These are phyloP conservation scores for Capronia epimyces DNA, from an alignment of 2,329 filamentous ascomycete species.

Conservation along the genomic window DNA sequence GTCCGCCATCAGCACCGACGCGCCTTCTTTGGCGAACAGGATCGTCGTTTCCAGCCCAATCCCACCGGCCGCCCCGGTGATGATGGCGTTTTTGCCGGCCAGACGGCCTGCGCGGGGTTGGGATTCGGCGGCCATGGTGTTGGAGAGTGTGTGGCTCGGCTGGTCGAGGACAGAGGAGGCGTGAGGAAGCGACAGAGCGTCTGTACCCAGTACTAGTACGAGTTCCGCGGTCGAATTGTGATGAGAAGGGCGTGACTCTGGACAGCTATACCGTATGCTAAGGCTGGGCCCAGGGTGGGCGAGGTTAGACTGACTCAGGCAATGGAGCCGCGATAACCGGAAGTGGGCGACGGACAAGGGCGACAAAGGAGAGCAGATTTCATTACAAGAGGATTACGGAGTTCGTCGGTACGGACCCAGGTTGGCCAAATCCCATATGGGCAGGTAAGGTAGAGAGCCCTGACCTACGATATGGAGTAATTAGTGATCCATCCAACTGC, in stretches of 20 bases:
- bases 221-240: no score
- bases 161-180: no score
- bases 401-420: no score
- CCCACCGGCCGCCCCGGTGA: conserved; percentile 53
- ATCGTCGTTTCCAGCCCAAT: conserved; percentile 91
- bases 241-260: no score
- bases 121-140: conserved; percentile 14
- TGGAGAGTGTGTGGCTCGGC: background rate
- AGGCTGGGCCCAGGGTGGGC: no score
- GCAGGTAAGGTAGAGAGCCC: no score
- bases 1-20: conserved; percentile 77
- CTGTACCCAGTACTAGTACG: background rate
- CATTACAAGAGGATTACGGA: no score
- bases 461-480: no score
- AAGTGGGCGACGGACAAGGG: background rate
- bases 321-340: background rate
- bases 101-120: conserved; percentile 42
- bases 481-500: no score
- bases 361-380: background rate
- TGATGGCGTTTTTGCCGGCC: conserved; percentile 58
- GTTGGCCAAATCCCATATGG: no score
- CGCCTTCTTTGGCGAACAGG: conserved; percentile 83
- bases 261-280: no score
- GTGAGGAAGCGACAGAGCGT: no score
- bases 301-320: background rate